Conservation (phyloP, 257 asterid genomes). For the Jacaranda copaia region DNA sequence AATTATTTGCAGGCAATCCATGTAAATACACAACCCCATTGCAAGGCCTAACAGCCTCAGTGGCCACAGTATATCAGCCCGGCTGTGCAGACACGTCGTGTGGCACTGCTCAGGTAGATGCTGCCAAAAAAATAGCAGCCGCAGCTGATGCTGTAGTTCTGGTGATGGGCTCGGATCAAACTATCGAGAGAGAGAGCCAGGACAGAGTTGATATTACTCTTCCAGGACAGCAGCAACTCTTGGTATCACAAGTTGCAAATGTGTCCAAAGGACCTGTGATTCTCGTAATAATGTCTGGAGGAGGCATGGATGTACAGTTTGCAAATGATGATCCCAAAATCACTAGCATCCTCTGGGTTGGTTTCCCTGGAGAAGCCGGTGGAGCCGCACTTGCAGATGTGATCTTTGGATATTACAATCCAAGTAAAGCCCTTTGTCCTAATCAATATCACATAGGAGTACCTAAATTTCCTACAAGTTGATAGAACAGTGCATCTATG, state of each 20-base stretch:
- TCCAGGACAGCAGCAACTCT: constrained; percentile 80
- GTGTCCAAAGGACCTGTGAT: constrained; percentile 82
- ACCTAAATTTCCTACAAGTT: too few relatives aligned
- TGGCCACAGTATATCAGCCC: constrained; percentile 54
- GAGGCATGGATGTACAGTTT: constrained; percentile 83
- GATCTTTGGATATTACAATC: constrained; percentile 71
- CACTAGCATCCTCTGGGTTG: constrained; percentile 88
- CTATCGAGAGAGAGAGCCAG: constrained; percentile 62
- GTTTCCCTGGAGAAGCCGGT: constrained; percentile 96
- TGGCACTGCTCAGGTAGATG: constrained; percentile 55
- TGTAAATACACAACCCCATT: constrained; percentile 74
- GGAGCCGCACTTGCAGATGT: constrained; percentile 87
- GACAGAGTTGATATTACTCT: constrained; percentile 78
- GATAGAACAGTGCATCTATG: too few relatives aligned
- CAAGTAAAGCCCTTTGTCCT: constrained; percentile 53
- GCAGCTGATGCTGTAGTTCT: constrained; percentile 80
- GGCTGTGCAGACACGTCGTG: constrained; percentile 74
- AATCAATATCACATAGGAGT: neutral
- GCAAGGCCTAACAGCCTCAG: constrained; percentile 64
- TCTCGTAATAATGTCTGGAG: constrained; percentile 89
- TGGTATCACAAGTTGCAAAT: constrained; percentile 68
- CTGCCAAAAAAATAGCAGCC: constrained; percentile 63
- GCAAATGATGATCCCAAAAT: constrained; percentile 74
- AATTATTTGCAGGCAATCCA: constrained; percentile 59
- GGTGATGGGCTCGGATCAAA: constrained; percentile 82